Evolutionary conservation across 352 stramenopile species (phyloP).

Genomic region (Globisporangium orthogonon): DNA sequence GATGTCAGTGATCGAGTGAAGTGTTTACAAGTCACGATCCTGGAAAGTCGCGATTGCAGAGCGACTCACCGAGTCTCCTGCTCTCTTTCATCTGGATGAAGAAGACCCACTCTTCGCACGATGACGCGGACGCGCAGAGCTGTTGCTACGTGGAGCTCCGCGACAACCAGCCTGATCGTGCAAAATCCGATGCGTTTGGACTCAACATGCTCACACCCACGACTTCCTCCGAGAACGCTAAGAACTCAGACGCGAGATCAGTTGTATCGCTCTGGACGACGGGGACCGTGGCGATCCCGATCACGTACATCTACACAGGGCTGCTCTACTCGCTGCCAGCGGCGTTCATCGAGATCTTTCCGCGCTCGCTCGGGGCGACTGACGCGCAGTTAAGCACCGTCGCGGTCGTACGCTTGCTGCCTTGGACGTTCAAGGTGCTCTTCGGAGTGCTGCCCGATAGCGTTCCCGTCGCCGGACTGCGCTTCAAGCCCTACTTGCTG

Average conservation of each 20-base stretch:
- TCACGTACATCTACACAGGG: constrained; percentile 76
- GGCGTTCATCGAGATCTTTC: constrained; percentile 75
- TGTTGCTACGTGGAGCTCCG: constrained; percentile 11
- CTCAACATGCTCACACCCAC: background rate
- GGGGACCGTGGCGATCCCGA: constrained; percentile 53
- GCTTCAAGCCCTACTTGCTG: constrained; percentile 77
- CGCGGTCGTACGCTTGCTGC: constrained; percentile 52
- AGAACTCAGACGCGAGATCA: background rate
- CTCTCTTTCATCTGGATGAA: too few species aligned
- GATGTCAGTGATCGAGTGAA: too few species aligned
- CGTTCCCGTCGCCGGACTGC: constrained; percentile 41
- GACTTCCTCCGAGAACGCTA: background rate
- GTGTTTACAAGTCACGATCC: too few species aligned
- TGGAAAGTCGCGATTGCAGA: constrained; percentile 1
- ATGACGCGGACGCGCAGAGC: background rate
- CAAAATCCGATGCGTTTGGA: background rate
- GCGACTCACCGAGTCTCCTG: too few species aligned
- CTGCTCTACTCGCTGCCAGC: constrained; percentile 60
- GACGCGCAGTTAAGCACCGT: constrained; percentile 75
- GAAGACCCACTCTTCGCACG: background rate
- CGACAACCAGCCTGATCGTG: background rate
- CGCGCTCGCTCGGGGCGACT: constrained; percentile 42
- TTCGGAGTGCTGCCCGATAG: constrained; percentile 68
- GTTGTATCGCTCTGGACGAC: constrained; percentile 39
- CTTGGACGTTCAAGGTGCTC: constrained; percentile 77